Base-by-base conservation (phyloP, 2,329 filamentous ascomycete species). In the Pseudogymnoascus sp. region DNA sequence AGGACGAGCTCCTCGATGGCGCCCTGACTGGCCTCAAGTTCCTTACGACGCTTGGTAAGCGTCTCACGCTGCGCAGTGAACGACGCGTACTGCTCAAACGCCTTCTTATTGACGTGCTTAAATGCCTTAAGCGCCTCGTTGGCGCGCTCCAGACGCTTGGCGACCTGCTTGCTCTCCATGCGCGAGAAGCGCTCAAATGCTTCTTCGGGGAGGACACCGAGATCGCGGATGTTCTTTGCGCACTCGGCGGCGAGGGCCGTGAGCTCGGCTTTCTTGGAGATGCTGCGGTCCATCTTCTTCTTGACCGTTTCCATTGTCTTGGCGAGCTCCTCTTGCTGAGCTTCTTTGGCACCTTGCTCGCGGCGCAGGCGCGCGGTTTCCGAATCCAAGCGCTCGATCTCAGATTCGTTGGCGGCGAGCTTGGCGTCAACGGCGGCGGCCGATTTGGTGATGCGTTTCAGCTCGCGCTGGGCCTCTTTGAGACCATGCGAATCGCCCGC, bases 61-160 rank as follows among this genome's bases (percentile, higher is more conserved):
- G 88, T 88, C 64, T 96, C 92, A 62, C 95, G 88, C 74, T 97
- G 91, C 58, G 87, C 89, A 6, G 93, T 97, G 73, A 97, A 99
- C 76, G 87, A 96, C 77, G 93, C 95, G 78, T 97, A 99, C 74
- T 99, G 94, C 75, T 99, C 95, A 71, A 97, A 96, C 0, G 94
- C 94, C 77, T 99, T 97, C 78, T 97, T 99, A 82, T 99, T 99
- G 76, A 99, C 92, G 70, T 97, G 91, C 61, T 91, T 91, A 77
- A 94, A 97, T 73, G 97, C 96, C 77, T 97, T 97, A 60, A 97
- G 80, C 0, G 89, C 86, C 68, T 96, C 90, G 65, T 96, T 95
- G 70, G 93, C 91, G 70, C 92, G 95, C 76, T 94, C 91, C 22
- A 97, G 83, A 61, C 87, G 86, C 69, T 82, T 82, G 60, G 81